Base-by-base conservation (phyloP, 805 yeast species). In the Candida maesae region DNA sequence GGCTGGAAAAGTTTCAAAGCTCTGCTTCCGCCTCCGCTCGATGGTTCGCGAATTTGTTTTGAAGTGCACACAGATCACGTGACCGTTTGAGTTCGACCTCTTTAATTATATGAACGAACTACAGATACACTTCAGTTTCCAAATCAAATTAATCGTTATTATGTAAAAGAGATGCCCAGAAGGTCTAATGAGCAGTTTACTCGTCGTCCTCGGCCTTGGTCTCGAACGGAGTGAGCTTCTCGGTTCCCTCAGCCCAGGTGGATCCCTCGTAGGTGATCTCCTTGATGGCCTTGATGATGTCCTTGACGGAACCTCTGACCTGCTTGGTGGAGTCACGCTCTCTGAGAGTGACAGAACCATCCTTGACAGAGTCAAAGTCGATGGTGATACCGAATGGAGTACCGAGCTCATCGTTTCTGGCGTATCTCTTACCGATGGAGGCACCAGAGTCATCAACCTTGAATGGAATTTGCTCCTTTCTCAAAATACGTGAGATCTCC, bases 311-410 rank as follows among this genome's bases (percentile, higher is more conserved):
- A 49, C 98, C 99, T 74, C 99, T 87, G 36, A 90, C 96, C 74
- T 91, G 99, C 64, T 81, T 84, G 26, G 98, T 93, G 42, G 95
- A 76, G 66, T 91, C 99, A 74, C 99, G 86, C 68, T 91, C 98
- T 76, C 99, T 87, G 61, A 91, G 74, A 26, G 99, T 91, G 51
- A 91, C 85, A 12, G 96, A 81, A 37, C 78, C 78, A 61, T 91
- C 97, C 61, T 83, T 78, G 48, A 85, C 77, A 40, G 95, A 82
- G 51, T 91, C 97, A 65, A 93, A 91, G 67, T 91, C 99, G 56
- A 91, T 84, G 50, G 99, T 91, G 67, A 91, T 79, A 65, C 99
- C 99, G 63, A 93, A 93, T 55, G 99, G 99, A 40, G 98, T 93
- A 67, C 99, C 99, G 61, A 91, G 76, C 72, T 91, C 99, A 67